phyloP scores from a whole-genome alignment of 495 filamentous ascomycete genomes.

The Penicillium malachiteum region DNA sequence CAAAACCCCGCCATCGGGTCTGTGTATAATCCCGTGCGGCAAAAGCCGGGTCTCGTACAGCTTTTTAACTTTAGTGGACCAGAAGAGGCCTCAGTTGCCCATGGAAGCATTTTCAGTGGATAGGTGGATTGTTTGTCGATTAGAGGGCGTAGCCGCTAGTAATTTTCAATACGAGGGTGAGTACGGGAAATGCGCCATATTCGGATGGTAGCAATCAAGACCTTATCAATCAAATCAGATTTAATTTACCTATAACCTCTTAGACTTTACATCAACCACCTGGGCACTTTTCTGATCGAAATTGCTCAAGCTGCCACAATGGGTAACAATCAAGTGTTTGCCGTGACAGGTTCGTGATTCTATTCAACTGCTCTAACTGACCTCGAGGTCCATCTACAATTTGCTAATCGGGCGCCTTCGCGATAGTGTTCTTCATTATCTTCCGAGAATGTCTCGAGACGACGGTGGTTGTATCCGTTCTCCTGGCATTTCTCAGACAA shows the following conservation, averaged over 20 bases:
- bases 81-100: not conserved
- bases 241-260: not conserved
- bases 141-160: slow-evolving; percentile 6
- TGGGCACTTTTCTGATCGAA: not conserved
- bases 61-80: not conserved
- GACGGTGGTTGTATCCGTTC: slow-evolving; percentile 76
- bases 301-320: not conserved
- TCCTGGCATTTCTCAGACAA: slow-evolving; percentile 80
- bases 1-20: too few relatives aligned
- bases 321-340: slow-evolving; percentile 22
- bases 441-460: slow-evolving; percentile 84
- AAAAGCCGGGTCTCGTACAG: too few relatives aligned
- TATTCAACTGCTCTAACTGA: not conserved
- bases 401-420: slow-evolving; percentile 1
- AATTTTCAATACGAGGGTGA: slow-evolving; percentile 10
- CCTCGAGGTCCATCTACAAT: not conserved
- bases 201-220: not conserved
- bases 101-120: too few relatives aligned
- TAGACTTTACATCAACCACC: not conserved
- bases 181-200: too few relatives aligned
- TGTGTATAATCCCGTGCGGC: too few relatives aligned
- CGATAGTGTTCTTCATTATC: slow-evolving; percentile 76
- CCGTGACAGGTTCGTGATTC: slow-evolving; percentile 21
- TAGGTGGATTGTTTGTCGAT: too few relatives aligned
- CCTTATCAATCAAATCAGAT: slow-evolving; percentile 18